Evolutionary conservation across 192 early-diverging fungal genomes (phyloP).

Genomic region (Anaeromyces robustus): DNA sequence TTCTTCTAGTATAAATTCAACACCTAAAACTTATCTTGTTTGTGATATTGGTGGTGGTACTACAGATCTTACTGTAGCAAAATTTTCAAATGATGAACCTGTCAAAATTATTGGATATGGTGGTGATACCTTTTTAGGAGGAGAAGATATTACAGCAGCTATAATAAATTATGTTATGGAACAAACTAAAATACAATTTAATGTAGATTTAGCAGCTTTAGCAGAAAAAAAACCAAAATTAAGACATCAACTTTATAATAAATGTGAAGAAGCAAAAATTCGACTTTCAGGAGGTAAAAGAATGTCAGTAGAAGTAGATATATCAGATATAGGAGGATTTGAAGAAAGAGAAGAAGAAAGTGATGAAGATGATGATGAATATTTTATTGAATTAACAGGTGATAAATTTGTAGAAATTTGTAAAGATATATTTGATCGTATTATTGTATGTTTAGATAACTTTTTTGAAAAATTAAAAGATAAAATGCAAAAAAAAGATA

Average conservation of each 20-base stretch:
- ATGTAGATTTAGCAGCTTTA: background rate
- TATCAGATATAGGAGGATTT: background rate
- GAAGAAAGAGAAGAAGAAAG: background rate
- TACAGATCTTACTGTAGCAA: background rate
- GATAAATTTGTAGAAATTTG: background rate
- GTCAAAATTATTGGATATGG: background rate
- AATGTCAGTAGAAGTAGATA: background rate
- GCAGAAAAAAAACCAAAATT: background rate
- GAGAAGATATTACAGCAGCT: background rate
- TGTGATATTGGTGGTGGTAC: background rate
- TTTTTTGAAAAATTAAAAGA: background rate
- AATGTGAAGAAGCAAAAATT: background rate
- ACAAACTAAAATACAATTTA: background rate
- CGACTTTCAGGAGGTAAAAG: background rate
- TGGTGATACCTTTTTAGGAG: background rate
- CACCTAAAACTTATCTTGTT: background rate
- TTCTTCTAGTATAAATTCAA: background rate
- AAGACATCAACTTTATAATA: background rate
- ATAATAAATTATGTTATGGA: background rate
- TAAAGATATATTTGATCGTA: background rate
- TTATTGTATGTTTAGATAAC: background rate
- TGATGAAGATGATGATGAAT: background rate
- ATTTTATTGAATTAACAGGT: background rate
- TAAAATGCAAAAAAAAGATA: background rate
- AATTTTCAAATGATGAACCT: background rate